phyloP scores from a whole-genome alignment of 2,329 filamentous ascomycete species.

The Pleurostoma richardsiae region DNA sequence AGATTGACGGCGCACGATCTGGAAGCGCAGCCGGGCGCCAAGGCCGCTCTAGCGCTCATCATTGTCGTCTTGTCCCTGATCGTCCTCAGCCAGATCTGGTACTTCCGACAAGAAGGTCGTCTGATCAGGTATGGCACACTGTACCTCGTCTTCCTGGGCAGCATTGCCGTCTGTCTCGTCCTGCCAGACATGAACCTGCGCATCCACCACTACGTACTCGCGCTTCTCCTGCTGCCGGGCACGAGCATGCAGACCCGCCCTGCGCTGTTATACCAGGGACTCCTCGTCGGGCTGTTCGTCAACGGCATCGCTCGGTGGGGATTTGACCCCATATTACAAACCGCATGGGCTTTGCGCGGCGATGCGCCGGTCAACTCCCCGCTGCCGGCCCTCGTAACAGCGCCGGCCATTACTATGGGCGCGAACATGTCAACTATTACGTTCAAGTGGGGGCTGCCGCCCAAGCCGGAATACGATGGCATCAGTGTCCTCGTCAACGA shows the following conservation, averaged over 20 bases:
- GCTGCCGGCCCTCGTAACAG: conserved; percentile 47
- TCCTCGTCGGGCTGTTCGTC: conserved; percentile 86
- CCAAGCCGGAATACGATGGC: conserved; percentile 59
- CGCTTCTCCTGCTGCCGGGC: conserved; percentile 78
- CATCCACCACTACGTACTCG: conserved; percentile 93
- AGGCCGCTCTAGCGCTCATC: conserved; percentile 74
- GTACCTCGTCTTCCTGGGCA: conserved; percentile 63
- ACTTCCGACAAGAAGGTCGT: conserved; percentile 78
- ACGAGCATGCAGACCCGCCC: conserved; percentile 85
- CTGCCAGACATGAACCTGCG: conserved; percentile 76
- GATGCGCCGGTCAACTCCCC: conserved; percentile 59
- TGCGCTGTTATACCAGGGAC: conserved; percentile 79
- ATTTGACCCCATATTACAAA: conserved; percentile 85
- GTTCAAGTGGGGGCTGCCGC: conserved; percentile 47
- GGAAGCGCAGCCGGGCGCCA: conserved; percentile 81
- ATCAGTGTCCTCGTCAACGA: conserved; percentile 81
- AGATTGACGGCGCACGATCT: conserved; percentile 90
- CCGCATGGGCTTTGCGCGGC: conserved; percentile 65
- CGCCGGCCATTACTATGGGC: conserved; percentile 40
- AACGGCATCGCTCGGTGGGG: conserved; percentile 94
- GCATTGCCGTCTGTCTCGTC: conserved; percentile 65
- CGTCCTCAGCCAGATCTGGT: conserved; percentile 72
- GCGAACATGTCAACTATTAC: conserved; percentile 58
- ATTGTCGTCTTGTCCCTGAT: conserved; percentile 65
- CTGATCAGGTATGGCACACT: conserved; percentile 73